Conservation (phyloP, 148 eudicot genomes). For the Rhododendron kiyosumense region DNA sequence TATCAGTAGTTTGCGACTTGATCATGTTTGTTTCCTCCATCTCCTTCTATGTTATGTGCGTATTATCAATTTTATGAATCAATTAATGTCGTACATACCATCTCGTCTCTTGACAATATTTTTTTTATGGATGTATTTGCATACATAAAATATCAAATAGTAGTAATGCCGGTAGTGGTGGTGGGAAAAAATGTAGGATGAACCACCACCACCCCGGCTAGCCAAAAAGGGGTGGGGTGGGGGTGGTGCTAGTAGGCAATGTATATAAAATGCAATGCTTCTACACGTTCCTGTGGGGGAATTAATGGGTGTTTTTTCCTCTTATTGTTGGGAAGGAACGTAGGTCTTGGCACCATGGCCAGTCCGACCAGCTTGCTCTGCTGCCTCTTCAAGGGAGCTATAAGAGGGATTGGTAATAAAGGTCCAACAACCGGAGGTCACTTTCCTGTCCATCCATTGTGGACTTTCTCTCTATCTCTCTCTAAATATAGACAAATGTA, state of each 20-base stretch:
- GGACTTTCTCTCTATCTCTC: conserved; percentile 1
- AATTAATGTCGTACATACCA: neutral
- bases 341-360: neutral
- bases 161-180: neutral
- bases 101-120: neutral
- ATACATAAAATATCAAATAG: no score
- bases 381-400: neutral
- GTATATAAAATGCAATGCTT: neutral
- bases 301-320: neutral
- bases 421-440: neutral
- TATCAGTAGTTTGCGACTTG: neutral
- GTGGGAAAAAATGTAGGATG: neutral
- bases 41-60: neutral
- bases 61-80: neutral
- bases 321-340: neutral
- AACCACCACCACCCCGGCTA: neutral
- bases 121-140: neutral
- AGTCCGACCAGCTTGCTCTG: neutral
- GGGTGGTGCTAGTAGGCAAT: neutral
- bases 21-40: neutral
- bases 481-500: neutral
- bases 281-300: neutral
- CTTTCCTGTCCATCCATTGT: conserved; percentile 9
- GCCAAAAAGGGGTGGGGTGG: neutral
- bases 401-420: neutral